phyloP scores from a whole-genome alignment of 179 eudicot species.

The Actinidia arguta region DNA sequence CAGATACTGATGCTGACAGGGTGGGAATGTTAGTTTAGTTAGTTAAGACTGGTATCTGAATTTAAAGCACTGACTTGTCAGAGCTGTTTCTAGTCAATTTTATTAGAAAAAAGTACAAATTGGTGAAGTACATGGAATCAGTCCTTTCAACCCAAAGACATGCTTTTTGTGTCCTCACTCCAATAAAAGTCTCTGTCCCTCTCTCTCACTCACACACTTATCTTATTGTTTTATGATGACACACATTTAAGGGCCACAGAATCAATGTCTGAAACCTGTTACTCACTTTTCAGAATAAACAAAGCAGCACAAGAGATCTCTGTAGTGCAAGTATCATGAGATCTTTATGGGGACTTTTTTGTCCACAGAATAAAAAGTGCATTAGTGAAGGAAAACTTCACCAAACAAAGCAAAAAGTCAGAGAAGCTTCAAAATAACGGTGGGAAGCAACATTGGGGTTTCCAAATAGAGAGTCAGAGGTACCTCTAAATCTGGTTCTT shows the following conservation, averaged over 20 bases:
- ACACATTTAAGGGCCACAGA: slow-evolving; percentile 23
- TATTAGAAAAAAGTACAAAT: slow-evolving; percentile 10
- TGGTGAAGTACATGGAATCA: slow-evolving; percentile 13
- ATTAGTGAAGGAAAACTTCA: not conserved
- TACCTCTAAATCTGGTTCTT: slow-evolving; percentile 5
- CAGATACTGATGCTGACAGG: slow-evolving; percentile 20
- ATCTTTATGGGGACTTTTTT: slow-evolving; percentile 13
- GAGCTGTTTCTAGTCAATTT: slow-evolving; percentile 13
- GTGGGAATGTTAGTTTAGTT: slow-evolving; percentile 17
- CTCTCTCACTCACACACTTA: not conserved
- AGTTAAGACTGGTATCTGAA: slow-evolving; percentile 16
- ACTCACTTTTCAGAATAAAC: slow-evolving; percentile 19
- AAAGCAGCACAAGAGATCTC: not conserved
- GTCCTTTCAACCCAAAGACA: slow-evolving; percentile 18
- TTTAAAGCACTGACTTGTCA: slow-evolving; percentile 24
- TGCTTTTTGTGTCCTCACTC: slow-evolving; percentile 16
- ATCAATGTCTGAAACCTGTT: slow-evolving; percentile 30
- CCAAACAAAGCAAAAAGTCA: not conserved
- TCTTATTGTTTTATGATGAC: slow-evolving; percentile 1
- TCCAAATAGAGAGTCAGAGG: not conserved
- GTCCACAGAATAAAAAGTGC: slow-evolving; percentile 5
- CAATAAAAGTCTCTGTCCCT: not conserved
- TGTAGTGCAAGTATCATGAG: not conserved
- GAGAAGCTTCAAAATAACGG: not conserved
- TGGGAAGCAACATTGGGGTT: not conserved